These are phyloP conservation scores for Cucurbita moschata DNA, from an alignment of 306 rosid species.

Conservation along the genomic window DNA sequence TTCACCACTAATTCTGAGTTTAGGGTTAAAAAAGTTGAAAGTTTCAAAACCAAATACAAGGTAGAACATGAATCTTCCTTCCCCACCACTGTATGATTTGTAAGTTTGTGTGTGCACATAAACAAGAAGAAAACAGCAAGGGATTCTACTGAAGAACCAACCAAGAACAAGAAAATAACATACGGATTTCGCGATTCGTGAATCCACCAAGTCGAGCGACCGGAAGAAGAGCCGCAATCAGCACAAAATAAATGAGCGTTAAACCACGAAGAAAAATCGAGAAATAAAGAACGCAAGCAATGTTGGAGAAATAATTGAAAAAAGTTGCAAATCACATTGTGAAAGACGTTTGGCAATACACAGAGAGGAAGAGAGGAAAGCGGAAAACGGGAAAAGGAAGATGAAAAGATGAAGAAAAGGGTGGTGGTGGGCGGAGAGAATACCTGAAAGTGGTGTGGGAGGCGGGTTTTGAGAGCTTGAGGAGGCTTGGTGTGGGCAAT, in stretches of 20 bases:
- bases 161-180: background rate
- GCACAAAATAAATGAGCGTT: background rate
- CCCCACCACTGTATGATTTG: background rate
- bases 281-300: background rate
- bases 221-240: background rate
- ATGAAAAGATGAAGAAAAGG: too few relatives aligned
- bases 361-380: background rate
- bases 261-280: background rate
- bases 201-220: background rate
- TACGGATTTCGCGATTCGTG: background rate
- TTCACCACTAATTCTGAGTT: background rate
- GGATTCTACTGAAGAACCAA: background rate
- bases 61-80: background rate
- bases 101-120: background rate
- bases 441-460: too few relatives aligned
- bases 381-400: too few relatives aligned
- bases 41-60: background rate
- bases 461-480: too few relatives aligned
- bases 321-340: background rate
- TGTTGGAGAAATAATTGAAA: background rate
- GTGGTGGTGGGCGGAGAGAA: background rate
- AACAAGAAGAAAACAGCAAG: background rate
- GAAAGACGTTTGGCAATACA: background rate
- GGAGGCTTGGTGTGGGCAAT: background rate
- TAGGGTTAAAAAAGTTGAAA: background rate